Evolutionary conservation across 345 rosid species (phyloP), one percentile per base, ranked within the genome.

Genomic region (Boechera retrofracta): DNA sequence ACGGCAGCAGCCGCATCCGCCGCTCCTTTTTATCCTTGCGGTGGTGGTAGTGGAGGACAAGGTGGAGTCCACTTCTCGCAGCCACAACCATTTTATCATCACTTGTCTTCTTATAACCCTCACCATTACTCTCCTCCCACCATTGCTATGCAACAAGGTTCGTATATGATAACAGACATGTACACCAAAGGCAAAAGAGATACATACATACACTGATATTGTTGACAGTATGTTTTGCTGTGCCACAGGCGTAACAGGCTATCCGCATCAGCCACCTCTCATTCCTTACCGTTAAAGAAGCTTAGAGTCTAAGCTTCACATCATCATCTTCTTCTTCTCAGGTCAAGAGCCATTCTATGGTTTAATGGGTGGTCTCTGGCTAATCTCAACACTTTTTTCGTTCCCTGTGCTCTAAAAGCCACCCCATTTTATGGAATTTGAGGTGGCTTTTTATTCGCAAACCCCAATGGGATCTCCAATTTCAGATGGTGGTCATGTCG

Each of bases 21-120:
- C 8, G 47, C 81, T 77, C 81, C 81, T 48, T 71, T 64, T 49
- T 77, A 77, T 58, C 81, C 81, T 29, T 77, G 77, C n/a, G 72
- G 72, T 64, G 63, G 72, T 32, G 56, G 38, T 3, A 42, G 67
- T 41, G 69, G 45, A 35, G 68, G 76, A 58, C 57, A 51, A 8
- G 57, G 47, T 61, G 80, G 67, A 11, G 59, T 77, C 5, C 81
- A 77, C 1, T 71, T 9, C 55, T 29, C 81, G 29, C 77, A 65
- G 18, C 67, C 81, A 38, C 72, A 71, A 32, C 76, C 77, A 57
- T 47, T 28, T 64, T 64, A 77, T 65, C 77, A 77, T 7, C 77
- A 71, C 24, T 69, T 69, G 24, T 53, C 75, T 69, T 63, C 75
- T 71, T 77, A 71, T 77, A 57, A 77, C 72, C 66, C 66, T 36